Evolutionary conservation across 208 protist species (phyloP), one percentile per base, ranked within the genome.

Genomic region (Strigomonas culicis): DNA sequence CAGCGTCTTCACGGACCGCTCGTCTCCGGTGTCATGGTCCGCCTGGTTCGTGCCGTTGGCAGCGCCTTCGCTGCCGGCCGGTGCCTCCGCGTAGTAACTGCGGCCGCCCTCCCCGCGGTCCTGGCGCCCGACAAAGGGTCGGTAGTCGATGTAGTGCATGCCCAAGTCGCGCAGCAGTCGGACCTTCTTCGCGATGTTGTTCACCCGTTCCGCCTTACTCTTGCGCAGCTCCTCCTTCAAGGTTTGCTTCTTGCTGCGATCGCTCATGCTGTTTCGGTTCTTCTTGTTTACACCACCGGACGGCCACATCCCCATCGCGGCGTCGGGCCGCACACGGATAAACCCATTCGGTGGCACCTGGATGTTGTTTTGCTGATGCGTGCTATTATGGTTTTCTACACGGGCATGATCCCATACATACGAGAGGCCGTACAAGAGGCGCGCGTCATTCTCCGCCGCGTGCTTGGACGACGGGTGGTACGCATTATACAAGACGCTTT

Each of bases 301-400:
- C 1, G 83, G 83, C 86, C 85, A 95, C 89, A 95, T 95, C 10
- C 83, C 89, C 22, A 64, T 46, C 0, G 74, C 68, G 2, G 88
- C 77, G 43, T 83, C 74, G 1, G 88, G 88, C 27, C 56, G 58
- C 15, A 87, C 39, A 11, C 88, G 82, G 43, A 95, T 84, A 57
- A 89, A 92, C 0, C 88, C 88, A 13, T 65, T 59, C 1, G 88
- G 88, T 13, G 88, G 88, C 17, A 94, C 34, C 34, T 39, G 34
- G 7, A 39, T 10, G 34, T 10, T 10, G 34, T 39, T 39, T 10
- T 39, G 34, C 34, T 39, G 34, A 39, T 39, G 34, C 34, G 7
- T 13, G 7, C 10, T 4, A 39, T 39, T 39, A 10, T 39, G 34
- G 10, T 39, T 39, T 4, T 10, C 7, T 39, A 39, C 34, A 39